Evolutionary conservation across 495 filamentous ascomycete species (phyloP).

Genomic region (Neurospora sp.): DNA sequence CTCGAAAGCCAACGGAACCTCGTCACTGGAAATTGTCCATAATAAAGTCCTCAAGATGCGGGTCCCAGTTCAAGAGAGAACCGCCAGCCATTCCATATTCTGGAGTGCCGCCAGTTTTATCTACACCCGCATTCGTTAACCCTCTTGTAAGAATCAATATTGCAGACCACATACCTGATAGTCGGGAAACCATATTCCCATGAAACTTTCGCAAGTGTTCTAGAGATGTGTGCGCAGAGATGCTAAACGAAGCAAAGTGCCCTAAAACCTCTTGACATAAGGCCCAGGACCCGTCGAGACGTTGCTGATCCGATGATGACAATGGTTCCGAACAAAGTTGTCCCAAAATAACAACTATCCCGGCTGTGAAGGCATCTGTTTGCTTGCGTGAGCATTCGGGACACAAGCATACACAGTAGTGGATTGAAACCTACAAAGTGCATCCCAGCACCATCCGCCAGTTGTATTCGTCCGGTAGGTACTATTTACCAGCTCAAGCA

Average conservation of each 20-base stretch:
- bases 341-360: slow-evolving; percentile 26
- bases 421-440: slow-evolving; percentile 26
- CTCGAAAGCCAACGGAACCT: not conserved
- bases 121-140: not conserved
- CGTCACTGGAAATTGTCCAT: not conserved
- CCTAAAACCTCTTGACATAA: slow-evolving; percentile 8
- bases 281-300: slow-evolving; percentile 8
- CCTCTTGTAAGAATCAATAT: not conserved
- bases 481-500: slow-evolving; percentile 27
- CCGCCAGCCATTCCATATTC: slow-evolving; percentile 2
- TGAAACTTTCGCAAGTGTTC: slow-evolving; percentile 10
- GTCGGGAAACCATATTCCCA: slow-evolving; percentile 8
- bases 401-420: not conserved
- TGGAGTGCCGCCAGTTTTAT: not conserved
- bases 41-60: slow-evolving; percentile 6
- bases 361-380: slow-evolving; percentile 33
- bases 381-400: not conserved
- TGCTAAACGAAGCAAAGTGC: slow-evolving; percentile 13
- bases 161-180: not conserved
- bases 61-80: slow-evolving; percentile 12
- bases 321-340: slow-evolving; percentile 4
- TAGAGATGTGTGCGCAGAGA: slow-evolving; percentile 10
- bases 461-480: slow-evolving; percentile 30
- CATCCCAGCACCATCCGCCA: slow-evolving; percentile 40
- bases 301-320: slow-evolving; percentile 2